Evolutionary conservation across 2,329 filamentous ascomycete species (phyloP), one percentile per base, ranked within the genome.

Genomic region (Plectosphaerella cucumerina): DNA sequence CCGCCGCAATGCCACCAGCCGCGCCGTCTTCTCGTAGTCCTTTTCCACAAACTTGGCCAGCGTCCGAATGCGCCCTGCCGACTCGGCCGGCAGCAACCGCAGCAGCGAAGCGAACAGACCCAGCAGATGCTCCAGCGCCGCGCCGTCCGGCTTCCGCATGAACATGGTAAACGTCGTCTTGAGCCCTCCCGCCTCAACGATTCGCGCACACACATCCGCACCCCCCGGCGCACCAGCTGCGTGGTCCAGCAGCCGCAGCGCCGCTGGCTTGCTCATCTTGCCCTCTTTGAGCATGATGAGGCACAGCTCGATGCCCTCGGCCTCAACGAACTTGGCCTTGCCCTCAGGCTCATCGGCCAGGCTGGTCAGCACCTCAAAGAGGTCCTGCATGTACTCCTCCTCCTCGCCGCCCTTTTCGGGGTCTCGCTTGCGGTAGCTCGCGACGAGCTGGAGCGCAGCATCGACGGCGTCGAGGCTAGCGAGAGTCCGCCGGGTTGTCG

Each of bases 11-110:
- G 79, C 75, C 34, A 96, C 67, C 5, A 97, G 74, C 63, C 85
- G 89, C 6, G 65, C 72, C 35, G 90, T 82, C 74, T 97, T 97
- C 58, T 86, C 90, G 65, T 95, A 96, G 57, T 96, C 85, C 64
- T 90, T 96, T 67, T 99, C 94, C 17, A 96, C 87, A 61, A 97
- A 97, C 64, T 99, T 99, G 45, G 92, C 93, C 4, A 97, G 78
- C 1, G 87, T 81, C 4, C 94, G 83, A 59, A 97, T 95, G 6
- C 94, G 82, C 31, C 85, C 78, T 0, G 89, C 77, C 2, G 89
- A 91, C 31, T 90, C 83, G 15, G 84, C 88, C 0, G 92, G 91
- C 1, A 99, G 70, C 4, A 86, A 77, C 21, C 91, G 85, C 1
- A 99, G 76, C 65, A 99, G 79, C 0, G 88, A 89, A 1, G 89